Conservation (phyloP, 257 asterid genomes). For the Dorcoceras hygrometricum region DNA sequence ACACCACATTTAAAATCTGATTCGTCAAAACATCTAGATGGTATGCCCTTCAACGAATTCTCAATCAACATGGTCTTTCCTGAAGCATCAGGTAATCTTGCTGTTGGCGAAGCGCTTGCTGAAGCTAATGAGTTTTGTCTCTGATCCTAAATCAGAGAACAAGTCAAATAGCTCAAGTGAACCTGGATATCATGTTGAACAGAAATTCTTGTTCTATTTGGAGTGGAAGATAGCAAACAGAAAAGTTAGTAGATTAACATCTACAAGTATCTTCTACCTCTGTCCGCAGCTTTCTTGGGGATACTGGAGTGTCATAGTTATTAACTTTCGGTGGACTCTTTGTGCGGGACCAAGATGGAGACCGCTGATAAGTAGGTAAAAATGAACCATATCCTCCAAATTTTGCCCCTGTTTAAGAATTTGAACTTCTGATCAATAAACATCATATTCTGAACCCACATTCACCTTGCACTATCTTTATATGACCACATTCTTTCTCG, state of each 20-base stretch:
- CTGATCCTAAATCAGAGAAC: conserved; percentile 56
- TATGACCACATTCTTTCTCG: conserved; percentile 26
- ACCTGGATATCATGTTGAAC: conserved; percentile 13
- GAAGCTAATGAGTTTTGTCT: conserved; percentile 48
- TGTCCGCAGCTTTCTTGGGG: conserved; percentile 53
- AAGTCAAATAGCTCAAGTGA: conserved; percentile 34
- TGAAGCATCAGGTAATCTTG: conserved; percentile 46
- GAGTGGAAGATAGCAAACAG: not conserved
- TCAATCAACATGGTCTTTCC: conserved; percentile 41
- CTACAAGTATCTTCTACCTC: conserved; percentile 53
- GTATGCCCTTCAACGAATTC: conserved; percentile 34
- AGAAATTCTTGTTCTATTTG: conserved; percentile 5
- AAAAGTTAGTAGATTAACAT: conserved; percentile 11
- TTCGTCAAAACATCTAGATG: conserved; percentile 44
- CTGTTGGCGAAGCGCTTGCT: conserved; percentile 51
- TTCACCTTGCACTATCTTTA: conserved; percentile 13
- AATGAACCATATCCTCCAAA: conserved; percentile 97
- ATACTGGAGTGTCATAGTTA: conserved; percentile 39
- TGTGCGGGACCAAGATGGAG: conserved; percentile 69
- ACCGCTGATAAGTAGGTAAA: conserved; percentile 80
- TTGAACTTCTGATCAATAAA: conserved; percentile 35
- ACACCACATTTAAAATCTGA: conserved; percentile 43
- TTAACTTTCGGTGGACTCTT: conserved; percentile 56
- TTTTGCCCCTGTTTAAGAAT: conserved; percentile 72
- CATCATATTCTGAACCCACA: conserved; percentile 26